phyloP scores from a whole-genome alignment of 495 filamentous ascomycete species.

The Endocarpon pusillum region DNA sequence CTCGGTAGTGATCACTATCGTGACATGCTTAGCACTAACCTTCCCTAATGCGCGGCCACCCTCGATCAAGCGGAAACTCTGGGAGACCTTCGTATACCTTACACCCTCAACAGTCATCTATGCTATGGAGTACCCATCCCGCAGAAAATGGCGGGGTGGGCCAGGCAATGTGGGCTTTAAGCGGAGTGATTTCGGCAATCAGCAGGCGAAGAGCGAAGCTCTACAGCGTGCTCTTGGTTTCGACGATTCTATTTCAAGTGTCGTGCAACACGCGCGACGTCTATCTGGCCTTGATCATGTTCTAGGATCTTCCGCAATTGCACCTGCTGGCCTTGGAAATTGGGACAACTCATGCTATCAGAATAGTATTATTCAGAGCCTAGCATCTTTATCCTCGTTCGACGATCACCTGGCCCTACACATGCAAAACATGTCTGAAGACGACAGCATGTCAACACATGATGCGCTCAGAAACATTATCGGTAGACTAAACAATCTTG shows the following conservation, averaged over 20 bases:
- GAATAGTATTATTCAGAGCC: conserved; percentile 81
- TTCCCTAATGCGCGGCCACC: too few species aligned
- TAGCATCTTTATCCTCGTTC: conserved; percentile 58
- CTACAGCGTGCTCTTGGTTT: conserved; percentile 51
- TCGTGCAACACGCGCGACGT: conserved; percentile 28
- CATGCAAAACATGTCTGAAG: conserved; percentile 24
- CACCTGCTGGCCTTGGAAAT: conserved; percentile 71
- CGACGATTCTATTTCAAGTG: conserved; percentile 34
- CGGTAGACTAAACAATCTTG: conserved; percentile 42
- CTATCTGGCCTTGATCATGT: conserved; percentile 26
- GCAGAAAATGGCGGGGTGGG: conserved; percentile 14
- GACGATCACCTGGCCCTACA: conserved; percentile 30
- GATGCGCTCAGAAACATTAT: conserved; percentile 47
- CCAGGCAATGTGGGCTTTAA: conserved; percentile 8
- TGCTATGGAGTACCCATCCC: conserved; percentile 40
- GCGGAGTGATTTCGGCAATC: conserved; percentile 11
- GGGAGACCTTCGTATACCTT: conserved; percentile 44
- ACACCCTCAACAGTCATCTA: conserved; percentile 43
- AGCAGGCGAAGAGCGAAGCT: conserved; percentile 42
- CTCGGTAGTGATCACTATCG: too few species aligned
- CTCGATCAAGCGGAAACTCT: too few species aligned
- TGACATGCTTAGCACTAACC: too few species aligned
- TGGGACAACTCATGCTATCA: conserved; percentile 93
- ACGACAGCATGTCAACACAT: conserved; percentile 27
- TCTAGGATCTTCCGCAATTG: conserved; percentile 20